Evolutionary conservation across 2,329 filamentous ascomycete species (phyloP).

Genomic region (Trichoderma semiorbis): DNA sequence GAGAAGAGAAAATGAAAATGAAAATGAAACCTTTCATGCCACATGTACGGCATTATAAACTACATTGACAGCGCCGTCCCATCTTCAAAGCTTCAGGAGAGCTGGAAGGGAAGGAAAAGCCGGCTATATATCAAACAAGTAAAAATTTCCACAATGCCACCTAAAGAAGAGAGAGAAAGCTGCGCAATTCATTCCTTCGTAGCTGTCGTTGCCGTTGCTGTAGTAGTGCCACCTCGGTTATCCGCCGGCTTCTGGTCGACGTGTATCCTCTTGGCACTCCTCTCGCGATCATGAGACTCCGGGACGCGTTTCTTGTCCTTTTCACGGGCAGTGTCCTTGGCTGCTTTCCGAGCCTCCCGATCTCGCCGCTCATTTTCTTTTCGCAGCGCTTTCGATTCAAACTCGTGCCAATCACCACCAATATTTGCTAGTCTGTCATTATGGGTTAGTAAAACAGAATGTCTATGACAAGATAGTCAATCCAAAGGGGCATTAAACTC

Average conservation of each 20-base stretch:
- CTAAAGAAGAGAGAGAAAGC: not conserved
- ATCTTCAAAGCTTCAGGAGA: not conserved
- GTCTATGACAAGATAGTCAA: constrained; percentile 19
- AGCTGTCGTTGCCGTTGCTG: not conserved
- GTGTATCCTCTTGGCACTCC: constrained; percentile 35
- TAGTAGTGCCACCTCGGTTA: not conserved
- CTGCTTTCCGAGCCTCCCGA: constrained; percentile 48
- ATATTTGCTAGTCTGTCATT: constrained; percentile 65
- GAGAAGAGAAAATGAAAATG: not conserved
- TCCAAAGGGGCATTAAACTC: constrained; percentile 40
- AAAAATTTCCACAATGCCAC: not conserved
- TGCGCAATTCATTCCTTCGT: not conserved
- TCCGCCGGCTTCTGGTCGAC: constrained; percentile 27
- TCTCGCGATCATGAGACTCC: constrained; percentile 31
- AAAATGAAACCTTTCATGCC: not conserved
- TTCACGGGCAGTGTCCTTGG: constrained; percentile 37
- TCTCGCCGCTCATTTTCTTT: constrained; percentile 78
- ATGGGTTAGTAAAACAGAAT: constrained; percentile 18
- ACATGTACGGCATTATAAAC: constrained; percentile 4
- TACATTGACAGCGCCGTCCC: not conserved
- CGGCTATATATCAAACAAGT: not conserved
- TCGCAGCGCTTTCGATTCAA: constrained; percentile 90
- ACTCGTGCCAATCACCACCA: constrained; percentile 97
- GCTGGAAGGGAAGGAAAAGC: not conserved
- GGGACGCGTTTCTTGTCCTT: constrained; percentile 40